Evolutionary conservation across 2,329 filamentous ascomycete species (phyloP).

Genomic region (Diaporthe aspalathi): DNA sequence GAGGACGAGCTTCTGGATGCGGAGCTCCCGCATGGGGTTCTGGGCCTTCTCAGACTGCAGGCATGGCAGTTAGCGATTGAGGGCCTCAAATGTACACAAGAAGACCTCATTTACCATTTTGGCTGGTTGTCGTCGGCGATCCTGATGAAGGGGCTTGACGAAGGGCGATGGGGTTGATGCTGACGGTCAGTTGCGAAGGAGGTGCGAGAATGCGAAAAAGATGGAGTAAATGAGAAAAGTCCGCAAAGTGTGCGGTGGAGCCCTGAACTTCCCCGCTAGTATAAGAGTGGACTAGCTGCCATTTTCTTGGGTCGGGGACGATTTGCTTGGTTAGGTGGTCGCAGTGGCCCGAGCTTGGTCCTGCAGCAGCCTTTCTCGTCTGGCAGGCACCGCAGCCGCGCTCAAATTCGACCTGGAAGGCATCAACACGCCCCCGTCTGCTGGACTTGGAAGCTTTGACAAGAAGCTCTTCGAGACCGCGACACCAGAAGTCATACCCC

Average conservation of each 20-base stretch:
- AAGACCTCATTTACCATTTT: slow-evolving; percentile 51
- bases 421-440: slow-evolving; percentile 47
- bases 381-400: slow-evolving; percentile 34
- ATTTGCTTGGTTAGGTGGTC: slow-evolving; percentile 3
- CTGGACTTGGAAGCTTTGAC: slow-evolving; percentile 57
- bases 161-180: slow-evolving; percentile 35
- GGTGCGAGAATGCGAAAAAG: slow-evolving; percentile 25
- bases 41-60: slow-evolving; percentile 82
- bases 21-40: slow-evolving; percentile 99
- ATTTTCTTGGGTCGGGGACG: too few species aligned
- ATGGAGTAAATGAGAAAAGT: slow-evolving; percentile 29
- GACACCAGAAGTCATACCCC: slow-evolving; percentile 50
- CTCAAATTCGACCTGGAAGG: slow-evolving; percentile 40
- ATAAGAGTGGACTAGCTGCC: slow-evolving; percentile 37
- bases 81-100: neutral
- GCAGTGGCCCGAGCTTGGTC: slow-evolving; percentile 42
- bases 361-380: slow-evolving; percentile 30
- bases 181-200: slow-evolving; percentile 33
- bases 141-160: slow-evolving; percentile 37
- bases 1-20: slow-evolving; percentile 99
- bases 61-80: slow-evolving; percentile 44
- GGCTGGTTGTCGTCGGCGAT: slow-evolving; percentile 41
- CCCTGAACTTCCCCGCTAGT: slow-evolving; percentile 39
- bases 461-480: slow-evolving; percentile 50
- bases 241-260: slow-evolving; percentile 38